Conservation (phyloP, 2,329 filamentous ascomycete species). For the Pyrenophora graminea region DNA sequence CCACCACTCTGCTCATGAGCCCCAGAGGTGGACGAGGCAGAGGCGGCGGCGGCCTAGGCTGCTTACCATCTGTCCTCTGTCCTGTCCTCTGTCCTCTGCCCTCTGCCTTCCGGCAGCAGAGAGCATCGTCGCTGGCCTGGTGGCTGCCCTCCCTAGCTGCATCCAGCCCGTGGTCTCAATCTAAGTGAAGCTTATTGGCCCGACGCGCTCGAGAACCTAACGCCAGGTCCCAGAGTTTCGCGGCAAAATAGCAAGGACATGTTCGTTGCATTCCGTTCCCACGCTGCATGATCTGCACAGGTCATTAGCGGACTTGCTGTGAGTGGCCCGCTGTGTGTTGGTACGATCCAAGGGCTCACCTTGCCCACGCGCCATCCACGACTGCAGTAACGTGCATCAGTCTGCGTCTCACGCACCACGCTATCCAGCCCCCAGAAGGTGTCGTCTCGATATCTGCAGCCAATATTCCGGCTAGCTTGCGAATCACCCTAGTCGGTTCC, state of each 20-base stretch:
- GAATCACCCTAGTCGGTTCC: constrained; percentile 27
- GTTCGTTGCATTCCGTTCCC: constrained; percentile 40
- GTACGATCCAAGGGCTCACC: constrained; percentile 32
- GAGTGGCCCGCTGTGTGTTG: constrained; percentile 34
- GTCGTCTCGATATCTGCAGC: constrained; percentile 32
- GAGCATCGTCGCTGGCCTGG: constrained; percentile 25
- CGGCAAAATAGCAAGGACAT: constrained; percentile 42
- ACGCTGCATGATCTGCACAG: constrained; percentile 45
- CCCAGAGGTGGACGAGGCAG: neutral
- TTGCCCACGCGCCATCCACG: constrained; percentile 26
- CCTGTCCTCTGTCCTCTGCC: constrained; percentile 32
- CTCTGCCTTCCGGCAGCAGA: constrained; percentile 26
- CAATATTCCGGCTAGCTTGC: constrained; percentile 36
- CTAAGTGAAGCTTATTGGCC: constrained; percentile 41
- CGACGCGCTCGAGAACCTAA: constrained; percentile 34
- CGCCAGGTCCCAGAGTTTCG: constrained; percentile 36
- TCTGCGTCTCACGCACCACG: constrained; percentile 35
- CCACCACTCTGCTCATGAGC: constrained; percentile 10
- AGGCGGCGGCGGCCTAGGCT: constrained; percentile 10
- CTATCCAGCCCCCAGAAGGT: constrained; percentile 33
- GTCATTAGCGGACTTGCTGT: constrained; percentile 35
- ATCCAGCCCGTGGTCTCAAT: constrained; percentile 42
- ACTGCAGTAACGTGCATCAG: constrained; percentile 33
- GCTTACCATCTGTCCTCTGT: constrained; percentile 52
- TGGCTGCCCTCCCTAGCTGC: constrained; percentile 38